A percentile compares a stretch with the other conserved stretches of the same genome.
phyloP scores from a whole-genome alignment of 176 grass and related monocot genomes.

The Carex scoparia region DNA sequence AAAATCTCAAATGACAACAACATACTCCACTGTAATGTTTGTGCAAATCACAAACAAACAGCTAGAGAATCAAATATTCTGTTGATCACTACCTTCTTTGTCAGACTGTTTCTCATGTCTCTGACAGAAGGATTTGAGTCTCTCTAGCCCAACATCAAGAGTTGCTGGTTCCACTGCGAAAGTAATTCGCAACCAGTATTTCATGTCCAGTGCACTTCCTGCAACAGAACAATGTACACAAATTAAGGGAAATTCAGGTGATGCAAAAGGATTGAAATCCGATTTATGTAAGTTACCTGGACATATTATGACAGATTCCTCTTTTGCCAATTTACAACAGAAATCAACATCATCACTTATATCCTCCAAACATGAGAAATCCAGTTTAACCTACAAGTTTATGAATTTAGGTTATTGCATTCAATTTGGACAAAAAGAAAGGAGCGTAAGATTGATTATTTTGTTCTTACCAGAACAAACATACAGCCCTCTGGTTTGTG shows the following conservation, averaged over 20 bases:
- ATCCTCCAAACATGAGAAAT: constrained; percentile 46
- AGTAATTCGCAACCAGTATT: constrained; percentile 55
- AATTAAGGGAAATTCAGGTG: not conserved
- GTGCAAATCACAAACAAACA: too few relatives aligned
- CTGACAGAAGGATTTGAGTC: constrained; percentile 63
- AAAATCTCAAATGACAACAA: too few relatives aligned
- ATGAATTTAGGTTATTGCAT: not conserved
- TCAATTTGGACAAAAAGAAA: not conserved
- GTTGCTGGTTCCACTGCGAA: constrained; percentile 43
- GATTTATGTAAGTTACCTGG: constrained; percentile 45
- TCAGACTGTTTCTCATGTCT: constrained; percentile 34
- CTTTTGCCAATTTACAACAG: constrained; percentile 65
- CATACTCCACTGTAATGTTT: too few relatives aligned
- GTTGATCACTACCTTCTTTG: not conserved
- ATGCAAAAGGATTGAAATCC: too few relatives aligned
- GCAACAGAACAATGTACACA: not conserved
- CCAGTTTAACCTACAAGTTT: constrained; percentile 52
- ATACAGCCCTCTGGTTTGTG: constrained; percentile 64
- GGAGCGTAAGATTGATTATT: not conserved
- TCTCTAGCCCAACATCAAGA: constrained; percentile 49
- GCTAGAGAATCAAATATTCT: too few relatives aligned
- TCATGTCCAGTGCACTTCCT: constrained; percentile 61
- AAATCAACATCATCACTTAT: constrained; percentile 68
- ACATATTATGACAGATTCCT: constrained; percentile 59
- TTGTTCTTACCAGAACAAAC: constrained; percentile 61